Base-by-base conservation (phyloP, 257 asterid species). In the Solanum corneliomulleri region DNA sequence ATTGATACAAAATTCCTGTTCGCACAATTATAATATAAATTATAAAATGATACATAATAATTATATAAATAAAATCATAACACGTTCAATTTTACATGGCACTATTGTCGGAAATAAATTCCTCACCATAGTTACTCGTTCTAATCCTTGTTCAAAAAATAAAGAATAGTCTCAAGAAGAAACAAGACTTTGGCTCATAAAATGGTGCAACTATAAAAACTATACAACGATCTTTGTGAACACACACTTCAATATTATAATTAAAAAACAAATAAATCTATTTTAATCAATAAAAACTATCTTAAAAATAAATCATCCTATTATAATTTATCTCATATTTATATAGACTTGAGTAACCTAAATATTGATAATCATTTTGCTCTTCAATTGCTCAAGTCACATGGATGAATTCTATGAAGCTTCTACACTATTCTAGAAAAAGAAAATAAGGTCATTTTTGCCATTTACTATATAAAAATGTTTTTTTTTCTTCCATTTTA, bases 221-320 rank as follows among this genome's bases (percentile, higher is more conserved):
- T 56, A 56, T 2, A 33, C 35, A 0, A 7, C 64, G 7, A 56
- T 56, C 11, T 56, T 18, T 0, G 4, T 52, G 9, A 52, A 52
- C 10, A 52, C 23, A 52, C 62, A 18, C 62, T 18, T 52, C 10
- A 52, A 7, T 16, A 18, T 1, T 49, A 49, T 5, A 49, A 2
- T 15, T 2, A 49, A 49, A 49, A 49, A 49, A 49, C 0, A 2
- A 1, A 49, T 52, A 16, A 16, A 49, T 52, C 0, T 6, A 16
- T 6, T 52, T 2, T 3, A 49, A 49, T 49, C 1, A 7, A 49
- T 15, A 49, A 49, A 49, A 15, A 16, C 23, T 35, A 1, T 52
- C 1, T 6, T 3, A 52, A 0, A 52, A 52, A 3, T 52, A 52
- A 16, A 52, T 1, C 6, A 0, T 10, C 2, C 1, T 0, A 3